Evolutionary conservation across 257 asterid species (phyloP), one percentile per base, ranked within the genome.

Genomic region (Solanum bukasovii): DNA sequence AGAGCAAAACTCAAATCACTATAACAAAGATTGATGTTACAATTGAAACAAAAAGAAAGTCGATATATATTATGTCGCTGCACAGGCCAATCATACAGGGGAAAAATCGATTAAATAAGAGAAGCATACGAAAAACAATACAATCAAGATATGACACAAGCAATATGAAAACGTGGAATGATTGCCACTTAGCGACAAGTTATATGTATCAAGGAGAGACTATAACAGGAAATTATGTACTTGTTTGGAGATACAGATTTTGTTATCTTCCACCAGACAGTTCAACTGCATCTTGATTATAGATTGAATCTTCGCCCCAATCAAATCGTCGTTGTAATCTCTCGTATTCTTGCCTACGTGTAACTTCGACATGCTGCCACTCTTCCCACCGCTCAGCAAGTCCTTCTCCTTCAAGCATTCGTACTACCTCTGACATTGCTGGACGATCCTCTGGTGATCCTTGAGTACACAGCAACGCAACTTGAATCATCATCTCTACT

Each of bases 401-500:
- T 29, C 98, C 98, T 89, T 96, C 99, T 27, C 99, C 99, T 91
- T 95, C 99, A 18, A 96, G 92, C 98, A 96, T 95, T 0, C 99
- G 92, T 14, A 96, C 98, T 18, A 95, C 99, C 88, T 93, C 98
- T 2, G 99, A 96, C 99, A 96, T 96, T n/a, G 95, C 95, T 2
- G 99, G 99, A 4, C 99, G 97, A n/a, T 97, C 98, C 88, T 95
- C 98, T 0, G 98, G 97, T 4, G 98, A 94, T 37, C 92, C 85
- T 89, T 97, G 99, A 12, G 99, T 96, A 88, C 99, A 95, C 2
- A 96, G 96, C 23, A 97, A 85, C 4, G 99, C 99, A 16, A 97
- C 98, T 92, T 96, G 98, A 73, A 97, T 95, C 99, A 97, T 93
- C 98, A 94, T 95, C 93, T 97, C 99, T 42, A 97, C 98, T 88